Base-by-base conservation (phyloP, 805 yeast species). In the Nakazawaea laoshanensis region DNA sequence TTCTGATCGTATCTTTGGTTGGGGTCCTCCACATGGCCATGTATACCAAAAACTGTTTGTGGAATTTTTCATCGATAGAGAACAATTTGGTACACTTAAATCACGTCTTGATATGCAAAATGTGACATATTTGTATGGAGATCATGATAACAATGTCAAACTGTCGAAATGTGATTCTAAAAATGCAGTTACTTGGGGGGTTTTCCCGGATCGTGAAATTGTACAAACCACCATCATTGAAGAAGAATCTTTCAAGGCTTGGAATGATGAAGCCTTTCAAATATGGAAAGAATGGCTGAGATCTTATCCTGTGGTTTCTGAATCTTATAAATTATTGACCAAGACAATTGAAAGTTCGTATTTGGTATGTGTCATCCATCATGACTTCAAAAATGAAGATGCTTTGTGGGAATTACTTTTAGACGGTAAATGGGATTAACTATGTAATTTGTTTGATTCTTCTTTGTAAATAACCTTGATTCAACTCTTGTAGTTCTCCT, bases 141-240 rank as follows among this genome's bases (percentile, higher is more conserved):
- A 79, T 52, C 54, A 72, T 7, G 46, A 57, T 6, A 79, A 78
- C 1, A 47, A 55, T 7, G 76, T 84, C 41, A 61, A 65, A 19
- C 45, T 57, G 79, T 48, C 63, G 64, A 1, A 51, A 61, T 1
- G 64, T 59, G 11, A 57, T 72, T 27, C 29, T 3, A 36, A 28
- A 20, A 80, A 78, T 42, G 95, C 92, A 18, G 94, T 92, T 7
- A 92, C 98, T 1, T 92, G 98, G 98, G 98, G 97, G 41, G 95
- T 83, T 3, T 89, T 92, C 67, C 94, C 94, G 6, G 79, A 79
- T 54, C 74, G 87, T 42, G 95, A 86, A 50, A 78, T 87, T 23
- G 72, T 86, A 23, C 96, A 88, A 55, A 83, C 96, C 1, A 92
- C 98, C 0, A 80, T 88, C 40, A 77, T 92, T 36, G 96, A 88